Conservation (phyloP, 331 rosid species). For the Arachis monticola region DNA sequence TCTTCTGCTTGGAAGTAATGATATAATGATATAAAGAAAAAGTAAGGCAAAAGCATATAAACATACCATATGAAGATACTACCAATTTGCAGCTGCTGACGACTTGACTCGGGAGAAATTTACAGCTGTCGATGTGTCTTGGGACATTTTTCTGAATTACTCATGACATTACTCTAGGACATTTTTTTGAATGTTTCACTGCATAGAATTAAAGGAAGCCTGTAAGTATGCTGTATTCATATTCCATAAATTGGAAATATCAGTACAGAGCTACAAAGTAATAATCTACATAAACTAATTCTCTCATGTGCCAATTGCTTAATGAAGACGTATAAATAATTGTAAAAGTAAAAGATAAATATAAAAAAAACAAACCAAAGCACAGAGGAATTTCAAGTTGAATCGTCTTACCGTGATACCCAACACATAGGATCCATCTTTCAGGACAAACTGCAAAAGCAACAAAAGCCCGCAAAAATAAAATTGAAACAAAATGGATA, state of each 20-base stretch:
- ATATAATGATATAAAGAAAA: too few relatives aligned
- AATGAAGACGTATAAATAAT: too few relatives aligned
- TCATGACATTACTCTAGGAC: slow-evolving; percentile 65
- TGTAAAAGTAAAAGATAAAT: slow-evolving; percentile 9
- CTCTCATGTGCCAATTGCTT: too few relatives aligned
- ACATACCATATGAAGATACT: too few relatives aligned
- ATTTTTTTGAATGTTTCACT: slow-evolving; percentile 87
- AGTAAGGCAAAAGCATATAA: too few relatives aligned
- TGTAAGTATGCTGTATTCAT: slow-evolving; percentile 56
- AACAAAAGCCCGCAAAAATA: slow-evolving; percentile 35
- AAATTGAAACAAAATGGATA: slow-evolving; percentile 33
- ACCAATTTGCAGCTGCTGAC: too few relatives aligned
- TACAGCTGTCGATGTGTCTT: too few relatives aligned
- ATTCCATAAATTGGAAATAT: too few relatives aligned
- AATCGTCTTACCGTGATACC: slow-evolving; percentile 77
- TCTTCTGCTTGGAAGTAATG: slow-evolving; percentile 11
- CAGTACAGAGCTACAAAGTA: too few relatives aligned
- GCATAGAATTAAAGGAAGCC: slow-evolving; percentile 89
- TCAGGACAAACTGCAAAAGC: slow-evolving; percentile 90
- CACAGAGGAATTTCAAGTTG: slow-evolving; percentile 23
- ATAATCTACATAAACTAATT: too few relatives aligned
- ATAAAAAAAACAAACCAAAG: slow-evolving; percentile 2
- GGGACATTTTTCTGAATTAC: too few relatives aligned
- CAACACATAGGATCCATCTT: slow-evolving; percentile 99
- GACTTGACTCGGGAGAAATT: too few relatives aligned